Evolutionary conservation across 345 rosid genomes (phyloP), one percentile per base, ranked within the genome.

Genomic region (Salix viminalis): DNA sequence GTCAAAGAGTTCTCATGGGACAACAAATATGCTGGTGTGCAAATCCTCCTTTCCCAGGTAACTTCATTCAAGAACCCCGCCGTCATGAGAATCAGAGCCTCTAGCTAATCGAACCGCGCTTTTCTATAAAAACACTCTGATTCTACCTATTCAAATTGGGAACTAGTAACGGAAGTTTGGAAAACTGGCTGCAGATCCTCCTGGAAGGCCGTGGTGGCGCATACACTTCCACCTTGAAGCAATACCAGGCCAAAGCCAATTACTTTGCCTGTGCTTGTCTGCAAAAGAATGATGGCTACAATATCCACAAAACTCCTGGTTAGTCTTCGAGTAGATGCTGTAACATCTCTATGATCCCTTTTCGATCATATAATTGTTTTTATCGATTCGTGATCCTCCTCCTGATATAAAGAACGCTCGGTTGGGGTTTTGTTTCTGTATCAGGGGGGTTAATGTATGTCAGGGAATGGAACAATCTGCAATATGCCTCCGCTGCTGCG

Each of bases 1-100:
- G 84, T 91, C 74, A 91, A 90, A 75, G 97, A 94, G 34, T 92
- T 94, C 87, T 91, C 93, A n/a, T 94, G 97, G 98, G 97, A 94
- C 84, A 91, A 83, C 88, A 92, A 94, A 36, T 92, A 91, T 73
- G 98, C 93, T 4, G 98, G 97, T 68, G 87, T 92, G 44, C 98
- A 94, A 81, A 80, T 90, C 87, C 94, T 94, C 65, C 87, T 94
- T 48, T 79, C 87, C 62, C 90, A 92, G 97, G 94, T 94, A 66
- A 54, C 7, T 18, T 9, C 54, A 11, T 13, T 13, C 11, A 23
- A 19, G 54, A 46, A 44, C 18, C 50, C 2, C 18, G 13, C 4
- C 50, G 4, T 13, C 50, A 44, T 13, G 1, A 44, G 50, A 44
- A 44, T 3, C 50, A 44, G 16, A 44, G 16, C 18, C 18, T 44